Conservation (phyloP, 768 basidiomycete species). For the Pluteus cervinus region DNA sequence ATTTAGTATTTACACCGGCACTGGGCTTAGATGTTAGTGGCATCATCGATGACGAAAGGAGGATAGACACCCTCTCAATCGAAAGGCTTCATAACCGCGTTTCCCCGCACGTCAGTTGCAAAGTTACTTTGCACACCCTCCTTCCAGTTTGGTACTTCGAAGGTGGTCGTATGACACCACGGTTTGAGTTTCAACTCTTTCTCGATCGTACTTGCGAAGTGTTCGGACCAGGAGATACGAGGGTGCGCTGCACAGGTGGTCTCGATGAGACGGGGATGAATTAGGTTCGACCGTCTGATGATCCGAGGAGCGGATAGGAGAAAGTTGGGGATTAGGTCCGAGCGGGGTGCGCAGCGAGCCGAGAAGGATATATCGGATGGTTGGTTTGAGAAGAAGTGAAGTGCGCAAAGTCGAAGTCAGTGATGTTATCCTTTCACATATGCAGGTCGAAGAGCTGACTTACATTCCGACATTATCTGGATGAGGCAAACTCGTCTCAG, state of each 20-base stretch:
- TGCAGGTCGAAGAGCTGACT: constrained; percentile 11
- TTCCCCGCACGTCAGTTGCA: constrained; percentile 38
- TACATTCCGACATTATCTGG: constrained; percentile 40
- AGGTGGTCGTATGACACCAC: constrained; percentile 45
- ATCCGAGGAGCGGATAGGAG: too few species aligned
- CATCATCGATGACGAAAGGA: too few species aligned
- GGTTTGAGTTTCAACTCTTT: constrained; percentile 39
- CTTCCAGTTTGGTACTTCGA: constrained; percentile 40
- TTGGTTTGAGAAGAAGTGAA: too few species aligned
- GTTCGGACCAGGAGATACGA: constrained; percentile 38
- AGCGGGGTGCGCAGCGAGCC: constrained; percentile 6
- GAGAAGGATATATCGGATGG: constrained; percentile 3
- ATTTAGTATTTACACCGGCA: too few species aligned
- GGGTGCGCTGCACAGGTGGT: constrained; percentile 34
- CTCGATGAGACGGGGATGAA: constrained; percentile 34
- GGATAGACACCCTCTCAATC: constrained; percentile 15
- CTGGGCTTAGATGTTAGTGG: too few species aligned
- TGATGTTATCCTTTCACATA: too few species aligned
- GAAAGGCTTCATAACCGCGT: constrained; percentile 34
- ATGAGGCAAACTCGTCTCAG: constrained; percentile 4
- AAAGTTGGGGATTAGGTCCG: not conserved
- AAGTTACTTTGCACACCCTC: constrained; percentile 39
- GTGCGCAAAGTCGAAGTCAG: too few species aligned
- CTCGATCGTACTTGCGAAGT: constrained; percentile 37
- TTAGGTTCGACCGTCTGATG: constrained; percentile 36